Evolutionary conservation across 1,139 yeast species (phyloP), one percentile per base, ranked within the genome.

Genomic region (Saccharomycopsis phalli): DNA sequence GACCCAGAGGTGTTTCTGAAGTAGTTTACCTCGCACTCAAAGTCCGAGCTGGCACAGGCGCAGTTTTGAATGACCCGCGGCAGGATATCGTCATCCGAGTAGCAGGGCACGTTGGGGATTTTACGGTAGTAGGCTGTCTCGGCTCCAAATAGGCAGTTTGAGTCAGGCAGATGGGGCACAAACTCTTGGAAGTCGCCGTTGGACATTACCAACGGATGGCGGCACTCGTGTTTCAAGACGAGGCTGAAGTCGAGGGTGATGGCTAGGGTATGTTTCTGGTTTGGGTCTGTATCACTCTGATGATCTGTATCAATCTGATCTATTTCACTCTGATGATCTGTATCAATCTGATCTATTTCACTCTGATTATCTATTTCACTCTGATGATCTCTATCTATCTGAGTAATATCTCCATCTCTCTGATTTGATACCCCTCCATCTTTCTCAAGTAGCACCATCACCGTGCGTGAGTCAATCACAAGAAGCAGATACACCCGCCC

Each of bases 11-110:
- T 51, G 40, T 71, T 76, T 41, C 76, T 65, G 46, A 55, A 69
- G 55, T 63, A 81, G 57, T 81, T 81, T 59, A 69, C 77, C 55
- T 83, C 94, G 63, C 94, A 82, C 59, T 82, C 94, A 52, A 63
- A 83, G 58, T 82, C 94, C 42, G 70, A 66, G 51, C 86, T 66
- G 1, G 81, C 65, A 60, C 94, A 83, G 5, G 74, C 51, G 57
- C 94, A 82, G 56, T 77, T 73, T 44, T 68, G 61, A 27, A 66
- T 63, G 52, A 66, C 70, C 0, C 80, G 81, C 42, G 69, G 64
- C 14, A 61, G 57, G 39, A 77, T 61, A 23, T 78, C 76, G 2
- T 78, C 76, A 16, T 87, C 88, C 49, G 82, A 71, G 51, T 71
- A 79, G 57, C 94, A 82, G 47, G 77, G 73, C 34, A 63, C 68